These are phyloP conservation scores for Bipolaris sorokiniana DNA, from an alignment of 2,329 filamentous ascomycete genomes.

Conservation along the genomic window DNA sequence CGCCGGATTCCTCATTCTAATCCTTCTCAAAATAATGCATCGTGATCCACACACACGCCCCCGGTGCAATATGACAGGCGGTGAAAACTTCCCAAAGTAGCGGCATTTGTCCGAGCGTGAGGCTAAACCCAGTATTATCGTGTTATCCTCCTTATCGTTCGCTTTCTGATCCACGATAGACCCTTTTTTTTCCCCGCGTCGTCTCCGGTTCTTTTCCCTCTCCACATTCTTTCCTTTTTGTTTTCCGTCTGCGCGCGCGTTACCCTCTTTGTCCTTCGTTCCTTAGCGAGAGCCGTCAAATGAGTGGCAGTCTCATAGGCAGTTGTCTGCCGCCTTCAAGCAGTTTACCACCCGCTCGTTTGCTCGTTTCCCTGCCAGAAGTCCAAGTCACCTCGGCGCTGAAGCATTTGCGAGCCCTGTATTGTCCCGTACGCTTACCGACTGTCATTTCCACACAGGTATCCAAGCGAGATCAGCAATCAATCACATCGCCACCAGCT, in stretches of 20 bases:
- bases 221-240: constrained; percentile 8
- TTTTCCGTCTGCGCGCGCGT: constrained; percentile 5
- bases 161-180: constrained; percentile 14
- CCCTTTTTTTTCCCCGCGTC: constrained; percentile 26
- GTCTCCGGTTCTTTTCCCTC: constrained; percentile 21
- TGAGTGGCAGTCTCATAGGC: constrained; percentile 34
- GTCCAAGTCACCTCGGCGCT: constrained; percentile 33
- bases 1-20: background rate
- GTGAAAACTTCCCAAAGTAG: constrained; percentile 38
- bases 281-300: constrained; percentile 21
- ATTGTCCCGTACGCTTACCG: constrained; percentile 45
- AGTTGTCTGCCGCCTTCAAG: constrained; percentile 43
- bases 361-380: constrained; percentile 29
- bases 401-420: constrained; percentile 37
- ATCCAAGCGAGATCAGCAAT: constrained; percentile 18
- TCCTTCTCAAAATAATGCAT: background rate
- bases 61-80: constrained; percentile 38
- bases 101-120: constrained; percentile 35
- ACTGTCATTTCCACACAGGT: constrained; percentile 20
- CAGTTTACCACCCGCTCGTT: constrained; percentile 39
- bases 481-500: constrained; percentile 26
- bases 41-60: constrained; percentile 16
- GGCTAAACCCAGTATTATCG: constrained; percentile 34
- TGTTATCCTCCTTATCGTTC: constrained; percentile 22
- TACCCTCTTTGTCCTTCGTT: constrained; percentile 3